Percentiles rank a stretch among this genome's conserved stretches.
Conservation (phyloP, 1,284 basidiomycete species). For the Marasmius sp. region DNA sequence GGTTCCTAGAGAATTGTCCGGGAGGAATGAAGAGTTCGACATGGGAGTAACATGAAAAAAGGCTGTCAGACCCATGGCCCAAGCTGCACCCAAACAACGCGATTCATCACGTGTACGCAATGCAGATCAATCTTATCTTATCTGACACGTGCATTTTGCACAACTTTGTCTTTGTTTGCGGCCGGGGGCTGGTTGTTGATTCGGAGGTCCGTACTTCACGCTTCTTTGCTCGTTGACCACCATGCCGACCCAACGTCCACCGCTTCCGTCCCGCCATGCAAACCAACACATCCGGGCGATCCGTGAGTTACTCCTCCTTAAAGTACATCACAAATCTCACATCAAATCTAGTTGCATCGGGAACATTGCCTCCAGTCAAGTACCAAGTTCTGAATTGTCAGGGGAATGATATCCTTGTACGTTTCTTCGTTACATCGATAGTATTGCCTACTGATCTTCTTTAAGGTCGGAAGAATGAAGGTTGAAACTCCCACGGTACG, state of each 20-base stretch:
- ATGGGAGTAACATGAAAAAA: background rate
- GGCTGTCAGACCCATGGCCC: background rate
- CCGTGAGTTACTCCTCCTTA: constrained; percentile 24
- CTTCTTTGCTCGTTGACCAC: background rate
- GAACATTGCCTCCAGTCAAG: constrained; percentile 62
- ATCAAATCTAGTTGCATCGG: constrained; percentile 30
- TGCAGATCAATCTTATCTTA: background rate
- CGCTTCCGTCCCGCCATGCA: constrained; percentile 38
- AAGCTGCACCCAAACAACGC: background rate
- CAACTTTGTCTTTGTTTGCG: background rate
- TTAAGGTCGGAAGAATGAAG: constrained; percentile 87
- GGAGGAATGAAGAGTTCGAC: constrained; percentile 15
- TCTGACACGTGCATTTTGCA: background rate
- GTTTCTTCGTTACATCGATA: constrained; percentile 1
- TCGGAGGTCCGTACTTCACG: background rate
- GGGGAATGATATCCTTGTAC: constrained; percentile 79
- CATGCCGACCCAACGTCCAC: constrained; percentile 30
- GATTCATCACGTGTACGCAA: background rate
- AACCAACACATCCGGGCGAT: constrained; percentile 38
- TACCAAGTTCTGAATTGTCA: constrained; percentile 84
- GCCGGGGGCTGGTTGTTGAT: background rate
- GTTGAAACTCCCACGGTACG: constrained; percentile 79
- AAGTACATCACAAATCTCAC: constrained; percentile 3
- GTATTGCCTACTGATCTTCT: constrained; percentile 9
- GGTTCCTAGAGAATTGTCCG: constrained; percentile 26